Base-by-base conservation (phyloP, 768 basidiomycete genomes). In the Chalciporus pseudorubinellus region DNA sequence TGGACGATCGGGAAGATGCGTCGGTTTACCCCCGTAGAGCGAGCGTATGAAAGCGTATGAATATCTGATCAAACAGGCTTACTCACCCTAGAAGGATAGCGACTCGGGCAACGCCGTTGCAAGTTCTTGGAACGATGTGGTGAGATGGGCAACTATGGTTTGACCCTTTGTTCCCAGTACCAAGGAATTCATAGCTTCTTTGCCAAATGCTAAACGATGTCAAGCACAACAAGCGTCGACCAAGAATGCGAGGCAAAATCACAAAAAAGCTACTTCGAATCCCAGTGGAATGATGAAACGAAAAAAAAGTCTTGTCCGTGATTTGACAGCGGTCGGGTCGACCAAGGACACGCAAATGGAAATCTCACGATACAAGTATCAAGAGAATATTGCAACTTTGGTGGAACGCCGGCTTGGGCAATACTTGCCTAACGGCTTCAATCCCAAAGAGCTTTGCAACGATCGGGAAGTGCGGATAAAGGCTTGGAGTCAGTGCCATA, bases 281-380 rank as follows among this genome's bases (percentile, higher is more conserved):
- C n/a, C 34, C 26, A 29, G 19, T 18, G 19, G 50, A 46, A 49
- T 26, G 16, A 28, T 24, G 33, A 18, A n/a, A 16, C 29, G 49
- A 49, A 53, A 33, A 45, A 24, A 31, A 13, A 12, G n/a, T 14
- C 34, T n/a, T n/a, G 34, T 13, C 59, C 46, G 58, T 43, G 56
- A 16, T 59, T 62, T 59, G 60, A 62, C 59, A 62, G 36, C 39
- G 11, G 44, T 56, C 24, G 16, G 29, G 51, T 58, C 48, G 55
- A 48, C 22, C 38, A 38, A n/a, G 19, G 31, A 57, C 28, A 60
- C 58, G 53, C 34, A 48, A 28, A 41, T 22, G 48, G 26, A 59
- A 53, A 33, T 53, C 59, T 59, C 55, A 59, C 59, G 59, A 61
- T 44, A 22, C 33, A 12, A 39, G 29, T 39, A 21, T 48, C 47